Evolutionary conservation across 1,139 yeast species (phyloP).

Genomic region (Yamadazyma conglobata): DNA sequence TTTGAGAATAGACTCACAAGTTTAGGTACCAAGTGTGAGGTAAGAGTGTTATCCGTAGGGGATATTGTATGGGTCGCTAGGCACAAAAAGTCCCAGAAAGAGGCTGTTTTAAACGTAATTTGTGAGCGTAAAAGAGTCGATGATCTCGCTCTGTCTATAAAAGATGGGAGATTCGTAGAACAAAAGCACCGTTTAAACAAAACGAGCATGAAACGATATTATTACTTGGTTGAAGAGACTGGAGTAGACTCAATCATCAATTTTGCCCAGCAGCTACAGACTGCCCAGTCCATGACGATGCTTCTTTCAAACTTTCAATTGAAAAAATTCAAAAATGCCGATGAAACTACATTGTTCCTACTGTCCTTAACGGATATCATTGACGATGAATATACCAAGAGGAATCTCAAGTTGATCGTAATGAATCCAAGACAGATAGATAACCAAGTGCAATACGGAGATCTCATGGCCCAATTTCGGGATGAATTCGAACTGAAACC

Average conservation of each 20-base stretch:
- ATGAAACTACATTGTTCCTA: constrained; percentile 70
- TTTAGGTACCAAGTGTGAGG: constrained; percentile 51
- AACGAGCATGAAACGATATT: constrained; percentile 64
- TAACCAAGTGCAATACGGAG: constrained; percentile 51
- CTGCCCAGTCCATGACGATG: constrained; percentile 72
- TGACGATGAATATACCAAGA: constrained; percentile 27
- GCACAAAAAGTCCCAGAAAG: constrained; percentile 52
- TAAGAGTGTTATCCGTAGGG: constrained; percentile 68
- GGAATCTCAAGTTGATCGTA: constrained; percentile 36
- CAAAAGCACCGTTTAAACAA: constrained; percentile 75
- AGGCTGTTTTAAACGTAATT: constrained; percentile 72
- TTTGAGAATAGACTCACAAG: constrained; percentile 53
- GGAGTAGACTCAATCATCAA: constrained; percentile 22
- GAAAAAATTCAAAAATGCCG: constrained; percentile 66
- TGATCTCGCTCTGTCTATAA: constrained; percentile 77
- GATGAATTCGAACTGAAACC: constrained; percentile 32
- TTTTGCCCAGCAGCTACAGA: constrained; percentile 65
- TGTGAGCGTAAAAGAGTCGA: constrained; percentile 87
- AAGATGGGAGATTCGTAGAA: constrained; percentile 84
- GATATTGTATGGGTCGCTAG: constrained; percentile 89
- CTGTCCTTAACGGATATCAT: constrained; percentile 55
- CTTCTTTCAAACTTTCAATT: constrained; percentile 66
- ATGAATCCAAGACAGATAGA: constrained; percentile 49
- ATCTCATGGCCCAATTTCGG: constrained; percentile 39
- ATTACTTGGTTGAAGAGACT: constrained; percentile 80